A percentile compares a stretch with the other conserved stretches of the same genome.
These are phyloP conservation scores for Epicoccum sorghinum DNA, from an alignment of 2,329 filamentous ascomycete genomes.

Conservation along the genomic window DNA sequence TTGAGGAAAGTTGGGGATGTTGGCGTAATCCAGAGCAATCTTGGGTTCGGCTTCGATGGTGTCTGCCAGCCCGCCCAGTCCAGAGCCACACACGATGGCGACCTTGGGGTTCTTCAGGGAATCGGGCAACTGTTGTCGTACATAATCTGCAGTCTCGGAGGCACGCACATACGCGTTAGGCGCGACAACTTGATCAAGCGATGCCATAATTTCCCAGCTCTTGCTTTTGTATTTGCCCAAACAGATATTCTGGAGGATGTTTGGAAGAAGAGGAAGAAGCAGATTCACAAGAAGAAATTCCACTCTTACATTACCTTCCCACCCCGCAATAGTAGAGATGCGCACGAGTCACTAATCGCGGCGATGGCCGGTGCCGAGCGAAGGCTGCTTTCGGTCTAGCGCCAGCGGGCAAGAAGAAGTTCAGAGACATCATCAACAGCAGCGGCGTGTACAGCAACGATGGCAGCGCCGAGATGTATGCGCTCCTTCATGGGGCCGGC, in stretches of 20 bases:
- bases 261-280: background rate
- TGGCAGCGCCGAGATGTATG: constrained; percentile 53
- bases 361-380: constrained; percentile 41
- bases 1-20: constrained; percentile 66
- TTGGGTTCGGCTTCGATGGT: constrained; percentile 59
- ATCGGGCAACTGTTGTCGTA: constrained; percentile 58
- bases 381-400: constrained; percentile 31
- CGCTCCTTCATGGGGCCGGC: constrained; percentile 51
- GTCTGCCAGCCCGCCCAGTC: constrained; percentile 65
- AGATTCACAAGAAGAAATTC: background rate
- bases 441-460: constrained; percentile 35
- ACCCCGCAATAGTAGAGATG: background rate
- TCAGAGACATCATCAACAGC: constrained; percentile 16
- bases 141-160: constrained; percentile 57
- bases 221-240: background rate
- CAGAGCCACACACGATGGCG: constrained; percentile 70
- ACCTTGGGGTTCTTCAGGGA: constrained; percentile 60
- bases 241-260: background rate
- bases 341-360: constrained; percentile 14
- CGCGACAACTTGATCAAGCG: constrained; percentile 26
- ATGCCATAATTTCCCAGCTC: constrained; percentile 11
- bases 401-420: constrained; percentile 29
- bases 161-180: constrained; percentile 51
- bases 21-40: constrained; percentile 62
- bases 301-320: background rate